Base-by-base conservation (phyloP, 768 basidiomycete species). In the Lentinula detonsa region DNA sequence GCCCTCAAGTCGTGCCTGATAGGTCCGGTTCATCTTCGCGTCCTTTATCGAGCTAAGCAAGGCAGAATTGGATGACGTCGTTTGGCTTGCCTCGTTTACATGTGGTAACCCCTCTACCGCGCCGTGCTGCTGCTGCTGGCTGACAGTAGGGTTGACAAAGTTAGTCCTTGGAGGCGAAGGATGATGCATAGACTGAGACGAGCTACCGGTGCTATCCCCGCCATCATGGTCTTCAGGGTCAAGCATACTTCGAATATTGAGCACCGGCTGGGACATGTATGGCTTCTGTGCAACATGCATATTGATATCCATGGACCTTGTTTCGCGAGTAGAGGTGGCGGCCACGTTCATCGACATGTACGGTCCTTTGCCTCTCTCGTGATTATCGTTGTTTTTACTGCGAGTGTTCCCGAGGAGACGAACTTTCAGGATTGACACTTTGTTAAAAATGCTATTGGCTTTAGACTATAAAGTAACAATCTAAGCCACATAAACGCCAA, bases 201-300 rank as follows among this genome's bases (percentile, higher is more conserved):
- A 59, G 57, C 31, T 45, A 4, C 37, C 54, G 5, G 54, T 39
- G 21, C 54, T 43, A 3, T 37, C 28, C 8, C 45, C 43, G 15
- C n/a, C 45, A 59, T 39, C 31, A 16, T 46, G n/a, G 21, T 45
- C 16, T 28, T 58, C 57, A n/a, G 9, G 10, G 23, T 58, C 57
- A 21, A 15, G 5, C 45, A 16, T 59, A 5, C n/a, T 45, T 18
- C 35, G 21, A 18, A 35, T 50, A n/a, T 39, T 71, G 4, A 79
- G 73, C 57, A 73, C 66, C 1, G 80, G 78, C 57, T 80, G 78
- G 10, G 78, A 79, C 77, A 79, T 78, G 68, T 75, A 80, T 6
- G 78, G 77, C 62, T 80, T 81, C 37, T 64, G 60, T 10, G 56
- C 55, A 4, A 28, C 33, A 21, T 57, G 56, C 28, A 39, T 2